phyloP scores from a whole-genome alignment of 1,284 basidiomycete genomes.

The Cystobasidiaceae sp. region DNA sequence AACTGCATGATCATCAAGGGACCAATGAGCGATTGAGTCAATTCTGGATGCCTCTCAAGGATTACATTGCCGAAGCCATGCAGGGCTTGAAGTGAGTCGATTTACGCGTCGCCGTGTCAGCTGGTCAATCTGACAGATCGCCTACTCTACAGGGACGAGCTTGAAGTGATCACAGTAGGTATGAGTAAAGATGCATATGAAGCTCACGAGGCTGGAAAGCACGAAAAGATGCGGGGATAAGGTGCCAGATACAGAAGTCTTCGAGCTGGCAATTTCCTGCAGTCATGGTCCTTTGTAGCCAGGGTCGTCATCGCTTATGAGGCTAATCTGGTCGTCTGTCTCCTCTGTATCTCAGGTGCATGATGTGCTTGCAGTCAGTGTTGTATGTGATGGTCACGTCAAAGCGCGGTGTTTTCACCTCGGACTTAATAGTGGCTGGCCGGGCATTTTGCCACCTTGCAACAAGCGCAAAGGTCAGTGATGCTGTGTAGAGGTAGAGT shows the following conservation, averaged over 20 bases:
- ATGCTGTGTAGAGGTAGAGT: too few species aligned
- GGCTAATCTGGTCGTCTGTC: too few species aligned
- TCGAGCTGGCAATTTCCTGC: too few species aligned
- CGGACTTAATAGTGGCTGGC: too few species aligned
- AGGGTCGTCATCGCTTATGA: too few species aligned
- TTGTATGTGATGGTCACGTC: too few species aligned
- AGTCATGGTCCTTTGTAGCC: too few species aligned
- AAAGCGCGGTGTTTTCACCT: too few species aligned
- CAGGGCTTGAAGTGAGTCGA: slow-evolving; percentile 53
- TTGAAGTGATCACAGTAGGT: slow-evolving; percentile 50
- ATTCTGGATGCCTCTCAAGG: slow-evolving; percentile 55
- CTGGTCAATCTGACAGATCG: background rate
- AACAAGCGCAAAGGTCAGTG: too few species aligned
- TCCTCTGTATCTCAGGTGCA: too few species aligned
- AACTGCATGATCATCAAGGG: slow-evolving; percentile 54
- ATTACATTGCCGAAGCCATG: slow-evolving; percentile 50
- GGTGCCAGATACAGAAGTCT: background rate
- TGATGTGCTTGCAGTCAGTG: too few species aligned
- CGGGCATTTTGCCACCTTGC: too few species aligned
- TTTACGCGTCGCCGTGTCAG: background rate
- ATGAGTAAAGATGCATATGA: slow-evolving; percentile 35
- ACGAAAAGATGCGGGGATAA: slow-evolving; percentile 9
- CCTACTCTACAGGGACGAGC: slow-evolving; percentile 46
- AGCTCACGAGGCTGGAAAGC: slow-evolving; percentile 31
- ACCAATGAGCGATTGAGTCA: slow-evolving; percentile 20